Evolutionary conservation across 1,139 yeast species (phyloP).

Genomic region (Saccharomyces pastorianus): DNA sequence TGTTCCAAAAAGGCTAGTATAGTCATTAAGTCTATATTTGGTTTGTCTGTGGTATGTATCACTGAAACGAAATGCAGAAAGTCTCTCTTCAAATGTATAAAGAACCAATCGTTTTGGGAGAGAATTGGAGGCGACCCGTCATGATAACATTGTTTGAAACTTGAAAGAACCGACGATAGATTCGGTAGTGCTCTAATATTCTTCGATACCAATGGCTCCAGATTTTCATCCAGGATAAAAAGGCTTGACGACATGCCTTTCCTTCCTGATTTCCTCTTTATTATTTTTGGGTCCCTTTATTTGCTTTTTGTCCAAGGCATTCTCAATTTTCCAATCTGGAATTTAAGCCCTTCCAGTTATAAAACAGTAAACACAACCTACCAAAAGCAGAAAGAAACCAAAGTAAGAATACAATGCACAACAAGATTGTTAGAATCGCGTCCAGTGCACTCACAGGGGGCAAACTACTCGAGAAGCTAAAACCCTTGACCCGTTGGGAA

Average conservation of each 20-base stretch:
- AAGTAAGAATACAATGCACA: slow-evolving; percentile 22
- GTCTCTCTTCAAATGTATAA: slow-evolving; percentile 49
- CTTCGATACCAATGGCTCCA: slow-evolving; percentile 50
- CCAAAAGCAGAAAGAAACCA: neutral
- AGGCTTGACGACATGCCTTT: slow-evolving; percentile 31
- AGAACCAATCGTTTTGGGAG: slow-evolving; percentile 38
- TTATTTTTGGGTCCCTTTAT: neutral
- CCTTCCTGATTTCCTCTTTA: neutral
- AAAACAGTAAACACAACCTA: neutral
- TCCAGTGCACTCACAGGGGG: slow-evolving; percentile 14
- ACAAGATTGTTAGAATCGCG: slow-evolving; percentile 25
- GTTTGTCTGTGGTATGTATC: slow-evolving; percentile 30
- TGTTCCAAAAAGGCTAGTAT: slow-evolving; percentile 51
- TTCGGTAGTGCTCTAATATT: slow-evolving; percentile 38
- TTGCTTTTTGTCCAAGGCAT: neutral
- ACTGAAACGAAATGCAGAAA: slow-evolving; percentile 46
- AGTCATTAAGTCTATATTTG: slow-evolving; percentile 50
- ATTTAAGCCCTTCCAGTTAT: neutral
- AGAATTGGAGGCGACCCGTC: slow-evolving; percentile 1
- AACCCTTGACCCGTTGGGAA: neutral
- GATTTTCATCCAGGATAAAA: slow-evolving; percentile 53
- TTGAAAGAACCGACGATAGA: slow-evolving; percentile 1
- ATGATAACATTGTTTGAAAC: neutral
- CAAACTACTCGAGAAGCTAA: slow-evolving; percentile 8
- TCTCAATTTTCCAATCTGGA: neutral